Evolutionary conservation across 2,329 filamentous ascomycete species (phyloP), one percentile per base, ranked within the genome.

Genomic region (Shiraia bambusicola): DNA sequence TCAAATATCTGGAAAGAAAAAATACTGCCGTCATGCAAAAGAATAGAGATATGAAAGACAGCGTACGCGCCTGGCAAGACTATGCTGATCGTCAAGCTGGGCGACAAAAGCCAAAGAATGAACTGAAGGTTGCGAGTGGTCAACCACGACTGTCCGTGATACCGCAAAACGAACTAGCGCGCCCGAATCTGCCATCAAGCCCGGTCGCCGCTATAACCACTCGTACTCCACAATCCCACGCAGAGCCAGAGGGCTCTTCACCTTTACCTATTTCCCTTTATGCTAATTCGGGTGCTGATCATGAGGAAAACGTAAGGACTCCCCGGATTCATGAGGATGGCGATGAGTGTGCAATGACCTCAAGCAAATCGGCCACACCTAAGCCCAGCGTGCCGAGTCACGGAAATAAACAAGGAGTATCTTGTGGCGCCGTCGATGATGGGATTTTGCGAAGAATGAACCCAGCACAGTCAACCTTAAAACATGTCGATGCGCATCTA

Each of bases 41-140:
- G 38, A 66, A 69, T 37, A 61, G 56, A 31, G 59, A 68, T 2
- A 69, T 70, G 56, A 73, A 73, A 39, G 58, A 68, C 11, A 67
- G 49, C 25, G 65, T 69, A 6, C 63, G 57, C 29, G 61, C 61
- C 19, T 71, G 68, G 69, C 64, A 67, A 42, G 54, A 61, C 15
- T 69, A 67, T 31, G 56, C 52, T 30, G 63, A 69, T 37, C 62
- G 57, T 9, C 55, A 66, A 19, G 46, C 52, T 4, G 56, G 51
- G 12, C 59, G 54, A 25, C 54, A 52, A 25, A 58, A 52, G 45
- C 35, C 40, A 19, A 58, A 60, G 37, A 24, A n/a, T 6, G 40
- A 56, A 26, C 27, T 22, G 7, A 51, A 42, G 40, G 16, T 45
- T 10, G 45, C 46, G 5, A 46, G 42, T 11, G 50, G 34, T 10